A percentile compares a stretch with the other conserved stretches of the same genome.
phyloP scores from a whole-genome alignment of 352 stramenopile genomes.

The Phytophthora quininea region DNA sequence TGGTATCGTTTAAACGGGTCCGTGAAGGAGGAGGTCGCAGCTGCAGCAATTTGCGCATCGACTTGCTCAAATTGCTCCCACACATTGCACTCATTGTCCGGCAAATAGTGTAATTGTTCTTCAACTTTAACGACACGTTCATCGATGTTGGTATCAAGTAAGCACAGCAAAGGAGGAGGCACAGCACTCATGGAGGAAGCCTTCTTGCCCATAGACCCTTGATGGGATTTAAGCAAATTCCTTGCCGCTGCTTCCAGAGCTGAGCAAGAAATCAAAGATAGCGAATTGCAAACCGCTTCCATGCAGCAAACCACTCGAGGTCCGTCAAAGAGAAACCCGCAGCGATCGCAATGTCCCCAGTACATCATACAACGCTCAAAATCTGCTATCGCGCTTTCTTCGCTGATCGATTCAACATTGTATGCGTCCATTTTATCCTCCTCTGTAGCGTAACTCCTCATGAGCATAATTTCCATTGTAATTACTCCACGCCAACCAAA shows the following conservation, averaged over 20 bases:
- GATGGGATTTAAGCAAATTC: slow-evolving; percentile 40
- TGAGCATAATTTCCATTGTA: slow-evolving; percentile 54
- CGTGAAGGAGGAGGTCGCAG: slow-evolving; percentile 11
- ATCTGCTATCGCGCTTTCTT: slow-evolving; percentile 50
- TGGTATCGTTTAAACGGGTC: slow-evolving; percentile 17
- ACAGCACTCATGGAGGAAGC: slow-evolving; percentile 7
- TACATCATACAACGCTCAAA: slow-evolving; percentile 53
- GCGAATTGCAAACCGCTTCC: slow-evolving; percentile 54
- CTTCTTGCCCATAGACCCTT: slow-evolving; percentile 3
- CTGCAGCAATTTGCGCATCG: slow-evolving; percentile 43
- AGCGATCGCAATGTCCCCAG: slow-evolving; percentile 18
- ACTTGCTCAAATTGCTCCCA: slow-evolving; percentile 36
- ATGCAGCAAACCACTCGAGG: slow-evolving; percentile 42
- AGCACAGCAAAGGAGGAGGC: slow-evolving; percentile 27
- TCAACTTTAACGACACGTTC: slow-evolving; percentile 1
- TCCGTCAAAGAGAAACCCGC: slow-evolving; percentile 44
- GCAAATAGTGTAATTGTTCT: not conserved
- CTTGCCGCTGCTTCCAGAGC: slow-evolving; percentile 44
- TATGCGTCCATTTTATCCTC: not conserved
- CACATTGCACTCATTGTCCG: slow-evolving; percentile 1
- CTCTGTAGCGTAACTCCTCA: slow-evolving; percentile 38
- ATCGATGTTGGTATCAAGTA: slow-evolving; percentile 24
- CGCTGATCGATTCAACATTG: slow-evolving; percentile 25
- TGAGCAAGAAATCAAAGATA: slow-evolving; percentile 62
- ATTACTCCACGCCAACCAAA: slow-evolving; percentile 70